These are phyloP conservation scores for Linnemannia elongata DNA, from an alignment of 192 early-diverging fungal genomes.

Conservation along the genomic window DNA sequence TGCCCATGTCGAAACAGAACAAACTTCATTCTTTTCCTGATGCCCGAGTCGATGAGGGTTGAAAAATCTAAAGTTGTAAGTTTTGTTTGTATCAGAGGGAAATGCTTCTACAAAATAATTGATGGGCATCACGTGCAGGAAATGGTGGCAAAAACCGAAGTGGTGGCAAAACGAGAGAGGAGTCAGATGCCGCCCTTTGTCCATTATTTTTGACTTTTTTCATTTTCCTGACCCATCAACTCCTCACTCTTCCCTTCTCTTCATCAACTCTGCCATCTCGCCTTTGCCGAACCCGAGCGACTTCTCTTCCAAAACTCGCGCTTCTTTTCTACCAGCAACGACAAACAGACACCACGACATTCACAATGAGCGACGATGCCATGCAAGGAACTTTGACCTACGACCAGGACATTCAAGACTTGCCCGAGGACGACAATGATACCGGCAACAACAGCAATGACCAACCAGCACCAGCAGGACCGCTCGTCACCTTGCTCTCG, in stretches of 20 bases:
- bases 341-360: background rate
- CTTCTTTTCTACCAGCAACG: background rate
- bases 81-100: too few relatives aligned
- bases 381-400: conserved; percentile 13
- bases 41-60: background rate
- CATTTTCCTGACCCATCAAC: too few relatives aligned
- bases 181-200: background rate
- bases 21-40: conserved; percentile 27
- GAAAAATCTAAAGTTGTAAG: too few relatives aligned
- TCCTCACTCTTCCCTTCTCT: background rate
- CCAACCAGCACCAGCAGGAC: background rate
- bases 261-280: background rate
- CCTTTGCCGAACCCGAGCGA: background rate
- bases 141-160: conserved; percentile 7
- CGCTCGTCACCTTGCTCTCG: conserved; percentile 14
- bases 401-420: conserved; percentile 19
- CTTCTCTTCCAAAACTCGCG: background rate
- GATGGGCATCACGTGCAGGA: background rate
- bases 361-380: conserved; percentile 15
- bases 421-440: conserved; percentile 25
- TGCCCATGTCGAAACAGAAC: conserved; percentile 69
- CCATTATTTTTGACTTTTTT: too few relatives aligned
- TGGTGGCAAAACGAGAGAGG: conserved; percentile 3
- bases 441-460: background rate
- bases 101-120: background rate